Percentiles rank a stretch among this genome's conserved stretches.
These are phyloP conservation scores for Dioscorea alata DNA, from an alignment of 106 monocot genomes.

Conservation along the genomic window DNA sequence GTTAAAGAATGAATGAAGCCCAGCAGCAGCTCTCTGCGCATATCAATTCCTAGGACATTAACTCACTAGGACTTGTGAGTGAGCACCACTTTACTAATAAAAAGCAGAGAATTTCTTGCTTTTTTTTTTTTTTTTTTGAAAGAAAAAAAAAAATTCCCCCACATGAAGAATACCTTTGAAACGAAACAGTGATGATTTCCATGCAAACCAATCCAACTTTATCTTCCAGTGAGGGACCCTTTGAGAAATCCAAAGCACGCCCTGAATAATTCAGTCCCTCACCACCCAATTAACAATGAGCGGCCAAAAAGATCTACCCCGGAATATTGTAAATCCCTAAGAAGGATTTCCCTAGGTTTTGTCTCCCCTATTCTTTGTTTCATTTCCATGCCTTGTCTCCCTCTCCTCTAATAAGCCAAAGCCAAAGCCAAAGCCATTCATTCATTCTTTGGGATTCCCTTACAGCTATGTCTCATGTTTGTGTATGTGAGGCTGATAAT, in stretches of 20 bases:
- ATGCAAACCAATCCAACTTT: constrained; percentile 29
- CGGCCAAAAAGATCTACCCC: not conserved
- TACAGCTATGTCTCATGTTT: not conserved
- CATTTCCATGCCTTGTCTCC: constrained; percentile 7
- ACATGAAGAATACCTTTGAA: not conserved
- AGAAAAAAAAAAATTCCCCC: not conserved
- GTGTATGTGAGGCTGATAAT: not conserved
- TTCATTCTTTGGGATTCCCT: constrained; percentile 9
- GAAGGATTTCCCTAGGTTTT: constrained; percentile 6
- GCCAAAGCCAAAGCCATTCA: not conserved
- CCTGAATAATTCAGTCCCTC: not conserved
- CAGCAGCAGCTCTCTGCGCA: too few relatives aligned
- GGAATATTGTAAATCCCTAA: constrained; percentile 19
- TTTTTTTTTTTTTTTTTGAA: not conserved
- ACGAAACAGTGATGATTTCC: constrained; percentile 28
- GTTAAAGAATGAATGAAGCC: too few relatives aligned
- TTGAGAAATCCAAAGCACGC: constrained; percentile 13
- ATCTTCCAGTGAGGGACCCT: not conserved
- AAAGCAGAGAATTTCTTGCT: not conserved
- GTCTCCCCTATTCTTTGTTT: not conserved
- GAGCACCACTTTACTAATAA: not conserved
- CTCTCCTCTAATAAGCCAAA: not conserved
- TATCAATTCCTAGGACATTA: too few relatives aligned
- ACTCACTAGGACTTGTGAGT: too few relatives aligned
- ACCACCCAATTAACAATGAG: not conserved